Evolutionary conservation across 2,329 filamentous ascomycete species (phyloP).

Genomic region (Cercospora janseana): DNA sequence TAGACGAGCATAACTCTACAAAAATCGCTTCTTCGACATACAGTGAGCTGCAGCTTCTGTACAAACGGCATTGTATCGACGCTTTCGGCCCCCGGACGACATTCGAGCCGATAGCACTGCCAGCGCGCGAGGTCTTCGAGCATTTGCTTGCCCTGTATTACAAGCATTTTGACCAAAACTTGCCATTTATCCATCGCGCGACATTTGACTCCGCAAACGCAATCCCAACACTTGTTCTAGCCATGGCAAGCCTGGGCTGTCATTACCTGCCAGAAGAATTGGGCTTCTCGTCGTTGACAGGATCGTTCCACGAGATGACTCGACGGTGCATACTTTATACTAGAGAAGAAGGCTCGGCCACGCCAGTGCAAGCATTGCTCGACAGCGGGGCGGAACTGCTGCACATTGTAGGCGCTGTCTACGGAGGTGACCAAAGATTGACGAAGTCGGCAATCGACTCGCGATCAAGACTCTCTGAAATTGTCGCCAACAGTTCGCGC

Average conservation of each 20-base stretch:
- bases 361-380: neutral
- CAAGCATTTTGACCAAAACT: conserved; percentile 32
- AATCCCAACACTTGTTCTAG: conserved; percentile 32
- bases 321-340: conserved; percentile 16
- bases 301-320: conserved; percentile 24
- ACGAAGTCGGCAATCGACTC: conserved; percentile 4
- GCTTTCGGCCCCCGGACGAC: conserved; percentile 14
- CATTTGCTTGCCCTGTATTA: conserved; percentile 32
- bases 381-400: conserved; percentile 14
- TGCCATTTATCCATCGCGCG: conserved; percentile 36
- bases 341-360: conserved; percentile 4
- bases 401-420: conserved; percentile 18
- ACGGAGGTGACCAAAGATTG: conserved; percentile 14
- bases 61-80: conserved; percentile 18
- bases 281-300: conserved; percentile 4
- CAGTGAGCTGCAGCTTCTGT: conserved; percentile 20
- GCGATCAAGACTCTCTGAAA: conserved; percentile 3
- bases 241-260: conserved; percentile 34
- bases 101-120: conserved; percentile 29
- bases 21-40: conserved; percentile 9
- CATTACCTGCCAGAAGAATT: conserved; percentile 23
- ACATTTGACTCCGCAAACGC: conserved; percentile 19
- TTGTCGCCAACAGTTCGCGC: conserved; percentile 4
- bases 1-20: neutral
- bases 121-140: conserved; percentile 27